Base-by-base conservation (phyloP, 2,329 filamentous ascomycete genomes). In the Fusarium zealandicum region DNA sequence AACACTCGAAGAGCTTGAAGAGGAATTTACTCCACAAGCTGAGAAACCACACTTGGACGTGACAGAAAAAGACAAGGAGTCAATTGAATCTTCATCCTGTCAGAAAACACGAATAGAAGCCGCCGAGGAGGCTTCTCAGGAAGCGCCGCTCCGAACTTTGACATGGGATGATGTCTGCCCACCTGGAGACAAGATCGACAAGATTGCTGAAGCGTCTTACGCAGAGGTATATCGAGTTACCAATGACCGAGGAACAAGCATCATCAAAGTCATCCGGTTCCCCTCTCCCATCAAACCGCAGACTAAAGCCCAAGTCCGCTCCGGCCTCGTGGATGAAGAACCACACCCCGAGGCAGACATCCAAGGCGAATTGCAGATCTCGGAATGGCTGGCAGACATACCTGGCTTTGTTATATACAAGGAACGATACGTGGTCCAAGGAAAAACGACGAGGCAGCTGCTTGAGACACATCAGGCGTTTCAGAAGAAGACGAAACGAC, bases 401-500 rank as follows among this genome's bases (percentile, higher is more conserved):
- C 84, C 85, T 0, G 85, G 85, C 0, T 88, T 87, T 55, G 84
- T 87, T 27, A 77, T 85, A 14, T 88, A 87, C 74, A 88, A 88
- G 69, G 84, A 86, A 66, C 77, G 82, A 7, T 86, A 87, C 51
- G 72, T 87, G 25, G 81, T 87, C 1, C 74, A 78, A 61, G 85
- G 85, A 0, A 81, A 80, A 55, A 77, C 82, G 0, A 78, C 83
- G 4, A 76, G 75, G 42, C 75, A 76, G 13, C 71, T 88, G 22
- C 73, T 85, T 2, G 79, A 84, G 58, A 86, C 85, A n/a, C 84
- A 86, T 57, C 82, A 85, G 62, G 67, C 70, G 3, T 86, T 85
- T 47, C 82, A 85, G 32, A 78, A 77, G 54, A 78, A 76, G 51
- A 71, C 78, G 67, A 85, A 82, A 73, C 74, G 79, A 14, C 78